These are phyloP conservation scores for Leccinum holopus DNA, from an alignment of 1,284 basidiomycete species.

Conservation along the genomic window DNA sequence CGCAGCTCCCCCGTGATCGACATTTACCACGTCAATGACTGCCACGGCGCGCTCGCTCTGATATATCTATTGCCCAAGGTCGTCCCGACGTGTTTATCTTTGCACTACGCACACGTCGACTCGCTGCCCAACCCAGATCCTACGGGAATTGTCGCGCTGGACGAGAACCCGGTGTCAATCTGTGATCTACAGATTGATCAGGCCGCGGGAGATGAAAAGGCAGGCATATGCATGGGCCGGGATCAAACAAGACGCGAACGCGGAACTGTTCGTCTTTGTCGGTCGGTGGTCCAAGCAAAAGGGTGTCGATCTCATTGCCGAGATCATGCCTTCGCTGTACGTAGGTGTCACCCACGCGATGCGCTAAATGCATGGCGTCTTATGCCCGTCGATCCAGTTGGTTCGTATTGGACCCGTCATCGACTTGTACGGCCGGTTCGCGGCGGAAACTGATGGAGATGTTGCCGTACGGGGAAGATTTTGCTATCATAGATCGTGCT, in stretches of 20 bases:
- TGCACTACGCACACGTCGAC: slow-evolving; percentile 94
- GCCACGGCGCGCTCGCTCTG: slow-evolving; percentile 58
- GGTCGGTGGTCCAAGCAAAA: slow-evolving; percentile 97
- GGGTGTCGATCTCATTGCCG: slow-evolving; percentile 92
- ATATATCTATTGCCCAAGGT: too few species aligned
- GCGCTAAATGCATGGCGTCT: slow-evolving; percentile 13
- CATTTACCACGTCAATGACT: slow-evolving; percentile 89
- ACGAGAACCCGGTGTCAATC: slow-evolving; percentile 71
- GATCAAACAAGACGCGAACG: slow-evolving; percentile 84
- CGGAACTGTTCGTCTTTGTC: slow-evolving; percentile 92
- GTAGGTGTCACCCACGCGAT: slow-evolving; percentile 33
- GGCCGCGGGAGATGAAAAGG: slow-evolving; percentile 82
- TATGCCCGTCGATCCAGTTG: slow-evolving; percentile 77
- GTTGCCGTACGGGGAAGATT: slow-evolving; percentile 53
- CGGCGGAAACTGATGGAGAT: slow-evolving; percentile 95
- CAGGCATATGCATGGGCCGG: slow-evolving; percentile 94
- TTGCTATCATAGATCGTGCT: slow-evolving; percentile 76
- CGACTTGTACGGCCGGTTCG: slow-evolving; percentile 90
- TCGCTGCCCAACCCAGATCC: slow-evolving; percentile 93
- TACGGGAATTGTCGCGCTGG: slow-evolving; percentile 88
- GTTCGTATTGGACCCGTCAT: slow-evolving; percentile 92
- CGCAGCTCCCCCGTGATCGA: slow-evolving; percentile 83
- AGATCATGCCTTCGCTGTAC: slow-evolving; percentile 84
- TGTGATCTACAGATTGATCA: slow-evolving; percentile 77
- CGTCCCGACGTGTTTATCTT: slow-evolving; percentile 41